A percentile compares a stretch with the other conserved stretches of the same genome.
phyloP scores from a whole-genome alignment of 192 early-diverging fungal species.

The Backusella liffmaniae region DNA sequence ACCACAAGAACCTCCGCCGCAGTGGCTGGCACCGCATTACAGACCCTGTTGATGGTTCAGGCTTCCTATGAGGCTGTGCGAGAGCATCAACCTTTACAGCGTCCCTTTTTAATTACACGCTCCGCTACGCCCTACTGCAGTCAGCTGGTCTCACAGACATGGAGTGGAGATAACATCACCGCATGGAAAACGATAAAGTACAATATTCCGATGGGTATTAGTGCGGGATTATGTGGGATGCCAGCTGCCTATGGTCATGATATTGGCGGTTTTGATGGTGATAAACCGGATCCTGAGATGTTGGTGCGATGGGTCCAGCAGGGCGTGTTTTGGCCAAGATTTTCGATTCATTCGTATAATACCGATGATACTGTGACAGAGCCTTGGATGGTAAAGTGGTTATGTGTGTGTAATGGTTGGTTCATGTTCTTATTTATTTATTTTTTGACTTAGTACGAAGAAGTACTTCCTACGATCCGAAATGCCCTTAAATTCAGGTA shows the following conservation, averaged over 20 bases:
- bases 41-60: constrained; percentile 56
- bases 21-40: constrained; percentile 44
- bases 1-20: constrained; percentile 5
- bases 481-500: constrained; percentile 52
- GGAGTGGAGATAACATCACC: constrained; percentile 61
- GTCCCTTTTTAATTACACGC: constrained; percentile 59
- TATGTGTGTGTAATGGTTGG: neutral
- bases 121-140: constrained; percentile 47
- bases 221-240: constrained; percentile 44
- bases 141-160: constrained; percentile 48
- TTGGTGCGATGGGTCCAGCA: constrained; percentile 65
- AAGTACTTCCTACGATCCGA: constrained; percentile 48
- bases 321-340: constrained; percentile 54
- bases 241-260: constrained; percentile 59
- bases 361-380: constrained; percentile 53
- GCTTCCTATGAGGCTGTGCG: constrained; percentile 56
- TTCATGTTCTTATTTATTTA: neutral
- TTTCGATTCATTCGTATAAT: constrained; percentile 66
- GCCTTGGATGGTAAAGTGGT: constrained; percentile 55
- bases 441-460: constrained; percentile 18
- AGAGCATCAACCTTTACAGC: constrained; percentile 26
- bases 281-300: constrained; percentile 49
- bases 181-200: constrained; percentile 60
- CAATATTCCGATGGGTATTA: constrained; percentile 61
- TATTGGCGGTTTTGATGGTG: constrained; percentile 61